Evolutionary conservation across 495 filamentous ascomycete species (phyloP).

Genomic region (Aspergillus sclerotiicarbonarius): DNA sequence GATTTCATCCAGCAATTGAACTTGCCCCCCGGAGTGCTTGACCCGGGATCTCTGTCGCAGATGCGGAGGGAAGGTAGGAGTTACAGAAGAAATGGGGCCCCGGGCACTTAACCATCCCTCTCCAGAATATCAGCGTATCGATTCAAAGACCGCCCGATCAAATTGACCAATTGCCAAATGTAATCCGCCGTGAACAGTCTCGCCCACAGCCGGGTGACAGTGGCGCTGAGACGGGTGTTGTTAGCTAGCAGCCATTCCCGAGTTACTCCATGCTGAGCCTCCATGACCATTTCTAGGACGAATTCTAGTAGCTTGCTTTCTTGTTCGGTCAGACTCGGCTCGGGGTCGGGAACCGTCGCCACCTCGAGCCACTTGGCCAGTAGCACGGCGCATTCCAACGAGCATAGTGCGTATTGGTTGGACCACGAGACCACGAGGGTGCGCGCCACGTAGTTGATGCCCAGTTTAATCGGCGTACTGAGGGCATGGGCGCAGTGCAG

Average conservation of each 20-base stretch:
- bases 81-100: too few species aligned
- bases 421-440: slow-evolving; percentile 70
- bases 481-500: slow-evolving; percentile 69
- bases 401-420: slow-evolving; percentile 67
- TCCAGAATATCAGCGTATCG: slow-evolving; percentile 46
- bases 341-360: slow-evolving; percentile 33
- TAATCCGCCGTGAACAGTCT: slow-evolving; percentile 66
- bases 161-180: slow-evolving; percentile 64
- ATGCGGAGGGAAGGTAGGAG: too few species aligned
- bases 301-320: slow-evolving; percentile 60
- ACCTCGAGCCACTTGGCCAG: slow-evolving; percentile 55
- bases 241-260: slow-evolving; percentile 49
- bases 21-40: too few species aligned
- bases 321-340: slow-evolving; percentile 46
- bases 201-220: slow-evolving; percentile 65
- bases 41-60: too few species aligned
- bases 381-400: slow-evolving; percentile 68
- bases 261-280: slow-evolving; percentile 57
- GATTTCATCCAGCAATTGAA: too few species aligned
- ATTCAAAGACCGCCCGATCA: slow-evolving; percentile 61
- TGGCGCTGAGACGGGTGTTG: slow-evolving; percentile 58
- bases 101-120: too few species aligned
- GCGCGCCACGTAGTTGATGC: slow-evolving; percentile 66
- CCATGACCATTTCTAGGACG: slow-evolving; percentile 65
- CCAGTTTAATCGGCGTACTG: slow-evolving; percentile 64